Evolutionary conservation across 1,284 basidiomycete genomes (phyloP).

Genomic region (Clitocybe nebularis): DNA sequence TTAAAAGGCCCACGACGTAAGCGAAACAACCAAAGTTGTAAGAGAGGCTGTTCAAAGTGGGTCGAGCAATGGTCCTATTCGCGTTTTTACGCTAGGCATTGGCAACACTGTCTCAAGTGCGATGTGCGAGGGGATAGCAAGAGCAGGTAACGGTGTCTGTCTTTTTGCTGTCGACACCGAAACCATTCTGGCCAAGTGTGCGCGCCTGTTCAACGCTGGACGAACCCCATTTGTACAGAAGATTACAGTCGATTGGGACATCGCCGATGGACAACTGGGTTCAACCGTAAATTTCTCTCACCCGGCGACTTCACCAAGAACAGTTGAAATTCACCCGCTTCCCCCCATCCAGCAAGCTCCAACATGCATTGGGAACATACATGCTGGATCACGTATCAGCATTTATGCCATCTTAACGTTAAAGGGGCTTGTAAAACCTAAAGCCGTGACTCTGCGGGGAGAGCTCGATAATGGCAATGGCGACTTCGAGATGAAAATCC

Average conservation of each 20-base stretch:
- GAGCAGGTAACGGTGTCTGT: conserved; percentile 44
- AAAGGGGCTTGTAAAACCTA: conserved; percentile 28
- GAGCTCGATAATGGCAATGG: conserved; percentile 28
- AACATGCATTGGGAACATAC: conserved; percentile 33
- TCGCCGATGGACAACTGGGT: conserved; percentile 21
- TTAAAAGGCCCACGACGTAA: conserved; percentile 24
- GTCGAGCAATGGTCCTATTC: conserved; percentile 28
- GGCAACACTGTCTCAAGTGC: conserved; percentile 45
- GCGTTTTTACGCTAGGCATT: conserved; percentile 56
- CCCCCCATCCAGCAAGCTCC: conserved; percentile 43
- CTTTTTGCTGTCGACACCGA: conserved; percentile 42
- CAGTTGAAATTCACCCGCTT: conserved; percentile 22
- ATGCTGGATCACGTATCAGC: conserved; percentile 41
- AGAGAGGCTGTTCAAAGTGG: conserved; percentile 24
- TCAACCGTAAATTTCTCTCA: conserved; percentile 24
- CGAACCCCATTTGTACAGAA: conserved; percentile 39
- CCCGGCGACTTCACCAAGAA: conserved; percentile 12
- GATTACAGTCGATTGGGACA: conserved; percentile 47
- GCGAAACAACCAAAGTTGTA: conserved; percentile 24
- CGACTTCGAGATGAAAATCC: conserved; percentile 31
- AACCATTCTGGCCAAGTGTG: conserved; percentile 44
- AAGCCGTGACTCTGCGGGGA: conserved; percentile 34
- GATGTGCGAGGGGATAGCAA: conserved; percentile 47
- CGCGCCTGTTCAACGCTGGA: conserved; percentile 45
- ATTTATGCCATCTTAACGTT: conserved; percentile 42